These are phyloP conservation scores for Ilyonectria destructans DNA, from an alignment of 2,329 filamentous ascomycete species.

Conservation along the genomic window DNA sequence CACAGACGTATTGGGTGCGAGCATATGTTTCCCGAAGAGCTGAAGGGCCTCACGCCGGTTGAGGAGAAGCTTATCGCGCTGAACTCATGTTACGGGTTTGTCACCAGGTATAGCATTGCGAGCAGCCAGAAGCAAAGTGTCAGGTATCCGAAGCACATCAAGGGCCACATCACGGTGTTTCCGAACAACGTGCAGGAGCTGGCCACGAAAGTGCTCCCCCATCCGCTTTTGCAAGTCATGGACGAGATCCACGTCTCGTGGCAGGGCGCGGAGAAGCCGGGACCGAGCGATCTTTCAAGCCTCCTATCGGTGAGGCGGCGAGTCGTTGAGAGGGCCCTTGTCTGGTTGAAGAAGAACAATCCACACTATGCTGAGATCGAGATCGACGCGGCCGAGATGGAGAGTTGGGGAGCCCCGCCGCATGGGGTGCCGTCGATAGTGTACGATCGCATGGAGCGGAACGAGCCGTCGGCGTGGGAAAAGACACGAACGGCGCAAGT, in stretches of 20 bases:
- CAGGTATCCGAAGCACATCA: neutral
- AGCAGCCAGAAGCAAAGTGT: neutral
- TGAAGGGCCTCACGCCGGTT: too few relatives aligned
- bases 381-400: neutral
- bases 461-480: constrained; percentile 3
- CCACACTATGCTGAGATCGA: neutral
- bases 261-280: neutral
- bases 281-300: neutral
- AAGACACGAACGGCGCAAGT: neutral
- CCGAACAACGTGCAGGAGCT: too few relatives aligned
- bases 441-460: constrained; percentile 5
- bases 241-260: neutral
- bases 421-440: neutral
- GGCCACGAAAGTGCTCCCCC: too few relatives aligned
- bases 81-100: neutral
- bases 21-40: too few relatives aligned
- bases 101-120: neutral
- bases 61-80: too few relatives aligned
- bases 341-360: constrained; percentile 2
- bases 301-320: neutral
- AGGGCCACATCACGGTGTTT: too few relatives aligned
- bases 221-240: too few relatives aligned
- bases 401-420: neutral
- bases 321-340: neutral
- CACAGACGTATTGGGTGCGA: neutral